Conservation (phyloP, 106 monocot genomes). For the Dendrobium nobile region DNA sequence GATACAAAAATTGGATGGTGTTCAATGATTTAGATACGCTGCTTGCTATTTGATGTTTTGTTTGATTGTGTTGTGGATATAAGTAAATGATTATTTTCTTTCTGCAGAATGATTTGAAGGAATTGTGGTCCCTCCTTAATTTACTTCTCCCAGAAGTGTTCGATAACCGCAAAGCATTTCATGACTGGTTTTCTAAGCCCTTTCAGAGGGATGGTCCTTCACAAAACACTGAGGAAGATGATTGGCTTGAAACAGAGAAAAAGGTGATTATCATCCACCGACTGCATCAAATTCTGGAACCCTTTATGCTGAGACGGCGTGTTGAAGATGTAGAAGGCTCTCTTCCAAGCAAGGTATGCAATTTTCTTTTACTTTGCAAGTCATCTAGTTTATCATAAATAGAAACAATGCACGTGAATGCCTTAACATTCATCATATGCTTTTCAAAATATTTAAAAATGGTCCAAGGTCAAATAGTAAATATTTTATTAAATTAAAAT, state of each 20-base stretch:
- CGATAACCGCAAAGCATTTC: slow-evolving; percentile 89
- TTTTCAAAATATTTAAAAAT: too few relatives aligned
- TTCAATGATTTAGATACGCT: background rate
- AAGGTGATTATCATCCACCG: slow-evolving; percentile 96
- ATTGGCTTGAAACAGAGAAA: slow-evolving; percentile 97
- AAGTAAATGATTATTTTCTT: slow-evolving; percentile 1
- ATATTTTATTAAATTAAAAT: too few relatives aligned
- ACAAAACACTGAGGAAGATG: slow-evolving; percentile 75
- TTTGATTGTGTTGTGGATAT: background rate
- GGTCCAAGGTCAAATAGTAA: too few relatives aligned
- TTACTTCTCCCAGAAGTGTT: slow-evolving; percentile 95
- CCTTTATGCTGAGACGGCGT: slow-evolving; percentile 91
- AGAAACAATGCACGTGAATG: too few relatives aligned
- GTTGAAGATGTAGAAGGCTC: slow-evolving; percentile 98
- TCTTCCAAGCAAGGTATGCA: slow-evolving; percentile 74
- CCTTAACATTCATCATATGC: too few relatives aligned
- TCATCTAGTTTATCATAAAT: background rate
- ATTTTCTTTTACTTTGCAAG: background rate
- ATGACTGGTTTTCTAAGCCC: slow-evolving; percentile 99
- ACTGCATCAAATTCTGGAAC: slow-evolving; percentile 95
- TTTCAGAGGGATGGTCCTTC: slow-evolving; percentile 82
- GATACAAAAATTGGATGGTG: background rate
- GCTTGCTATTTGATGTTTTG: slow-evolving; percentile 4
- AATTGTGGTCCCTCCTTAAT: slow-evolving; percentile 95
- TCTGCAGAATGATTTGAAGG: slow-evolving; percentile 93